phyloP scores from a whole-genome alignment of 2,329 filamentous ascomycete genomes.

The Scedosporium apiospermum region DNA sequence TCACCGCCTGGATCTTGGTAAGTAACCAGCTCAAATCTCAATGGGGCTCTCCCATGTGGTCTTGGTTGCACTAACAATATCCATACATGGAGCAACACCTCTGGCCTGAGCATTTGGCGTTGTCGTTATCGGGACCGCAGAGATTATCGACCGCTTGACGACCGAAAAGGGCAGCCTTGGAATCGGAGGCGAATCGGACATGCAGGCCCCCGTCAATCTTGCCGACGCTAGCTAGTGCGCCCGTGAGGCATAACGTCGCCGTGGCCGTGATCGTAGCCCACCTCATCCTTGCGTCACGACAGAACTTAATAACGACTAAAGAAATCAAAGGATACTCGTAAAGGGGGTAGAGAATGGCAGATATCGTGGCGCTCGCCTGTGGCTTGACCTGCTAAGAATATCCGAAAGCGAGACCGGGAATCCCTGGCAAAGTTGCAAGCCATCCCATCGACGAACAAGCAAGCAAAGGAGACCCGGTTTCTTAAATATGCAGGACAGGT shows the following conservation, averaged over 20 bases:
- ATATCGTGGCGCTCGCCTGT: background rate
- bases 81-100: slow-evolving; percentile 13
- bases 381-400: background rate
- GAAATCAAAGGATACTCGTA: background rate
- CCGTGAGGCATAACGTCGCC: background rate
- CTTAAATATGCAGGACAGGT: background rate
- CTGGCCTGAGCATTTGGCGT: background rate
- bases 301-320: background rate
- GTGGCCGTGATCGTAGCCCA: background rate
- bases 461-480: background rate
- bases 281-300: background rate
- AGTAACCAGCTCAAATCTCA: too few species aligned
- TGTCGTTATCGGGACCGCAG: background rate
- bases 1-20: slow-evolving; percentile 6
- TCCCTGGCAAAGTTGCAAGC: background rate
- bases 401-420: background rate
- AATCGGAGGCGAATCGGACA: background rate
- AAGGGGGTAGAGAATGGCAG: background rate
- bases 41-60: too few species aligned
- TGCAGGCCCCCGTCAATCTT: background rate
- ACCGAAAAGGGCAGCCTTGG: background rate
- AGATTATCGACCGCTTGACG: background rate
- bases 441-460: background rate
- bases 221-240: background rate
- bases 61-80: slow-evolving; percentile 8